phyloP scores from a whole-genome alignment of 1,139 yeast genomes.

The Kluyveromyces marxianus region DNA sequence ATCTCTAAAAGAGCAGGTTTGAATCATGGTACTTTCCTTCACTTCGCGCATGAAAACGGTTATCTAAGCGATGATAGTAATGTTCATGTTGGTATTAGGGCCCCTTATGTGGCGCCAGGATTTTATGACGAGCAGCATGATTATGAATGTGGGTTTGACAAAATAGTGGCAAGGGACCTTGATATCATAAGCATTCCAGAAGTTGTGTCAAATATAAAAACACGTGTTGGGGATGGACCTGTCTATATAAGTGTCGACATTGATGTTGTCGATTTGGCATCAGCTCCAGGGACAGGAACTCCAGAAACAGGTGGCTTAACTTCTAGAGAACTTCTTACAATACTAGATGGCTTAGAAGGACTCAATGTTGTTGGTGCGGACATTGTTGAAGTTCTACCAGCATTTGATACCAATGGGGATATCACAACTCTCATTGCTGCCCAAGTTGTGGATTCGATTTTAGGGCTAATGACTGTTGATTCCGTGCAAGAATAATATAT shows the following conservation, averaged over 20 bases:
- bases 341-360: slow-evolving; percentile 43
- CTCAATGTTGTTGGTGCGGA: slow-evolving; percentile 48
- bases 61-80: slow-evolving; percentile 36
- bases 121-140: slow-evolving; percentile 41
- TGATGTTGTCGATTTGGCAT: slow-evolving; percentile 49
- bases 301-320: slow-evolving; percentile 55
- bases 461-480: slow-evolving; percentile 35
- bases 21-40: slow-evolving; percentile 51
- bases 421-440: slow-evolving; percentile 50
- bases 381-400: slow-evolving; percentile 54
- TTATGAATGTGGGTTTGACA: slow-evolving; percentile 39
- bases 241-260: slow-evolving; percentile 51
- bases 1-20: slow-evolving; percentile 45
- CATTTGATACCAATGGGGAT: slow-evolving; percentile 44
- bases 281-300: slow-evolving; percentile 55
- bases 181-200: slow-evolving; percentile 39
- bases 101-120: slow-evolving; percentile 23
- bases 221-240: slow-evolving; percentile 34
- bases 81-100: slow-evolving; percentile 36
- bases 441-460: slow-evolving; percentile 41
- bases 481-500: slow-evolving; percentile 5
- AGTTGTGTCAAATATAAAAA: slow-evolving; percentile 35
- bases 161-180: slow-evolving; percentile 41
- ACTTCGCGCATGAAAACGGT: slow-evolving; percentile 54
- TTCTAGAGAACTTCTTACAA: slow-evolving; percentile 41